Percentiles rank a stretch among this genome's conserved stretches.
These are phyloP conservation scores for Parietaria judaica DNA, from an alignment of 306 rosid species.

Conservation along the genomic window DNA sequence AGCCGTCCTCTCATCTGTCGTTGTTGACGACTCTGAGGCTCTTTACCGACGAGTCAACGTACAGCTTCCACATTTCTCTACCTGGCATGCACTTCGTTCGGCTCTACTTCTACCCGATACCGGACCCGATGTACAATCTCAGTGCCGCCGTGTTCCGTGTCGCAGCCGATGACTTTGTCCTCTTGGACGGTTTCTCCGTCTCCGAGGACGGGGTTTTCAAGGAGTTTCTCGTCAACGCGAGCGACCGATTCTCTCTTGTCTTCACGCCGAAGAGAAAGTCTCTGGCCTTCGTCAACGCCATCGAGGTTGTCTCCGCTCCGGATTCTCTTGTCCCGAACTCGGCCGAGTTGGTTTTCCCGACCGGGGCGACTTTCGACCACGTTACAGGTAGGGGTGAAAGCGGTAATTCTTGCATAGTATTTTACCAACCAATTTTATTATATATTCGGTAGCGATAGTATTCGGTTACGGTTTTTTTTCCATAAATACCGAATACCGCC, in stretches of 20 bases:
- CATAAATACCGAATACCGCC: too few relatives aligned
- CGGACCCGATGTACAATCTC: constrained; percentile 40
- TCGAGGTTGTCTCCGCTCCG: constrained; percentile 80
- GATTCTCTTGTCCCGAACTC: constrained; percentile 37
- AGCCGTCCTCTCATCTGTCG: constrained; percentile 34
- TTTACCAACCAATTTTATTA: too few relatives aligned
- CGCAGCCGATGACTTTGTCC: constrained; percentile 38
- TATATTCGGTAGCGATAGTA: too few relatives aligned
- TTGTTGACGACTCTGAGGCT: constrained; percentile 43
- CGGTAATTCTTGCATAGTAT: too few relatives aligned
- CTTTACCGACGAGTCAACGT: constrained; percentile 45
- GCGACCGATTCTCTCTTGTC: constrained; percentile 40
- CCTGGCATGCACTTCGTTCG: constrained; percentile 63
- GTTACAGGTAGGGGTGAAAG: constrained; percentile 3
- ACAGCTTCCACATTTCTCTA: constrained; percentile 48
- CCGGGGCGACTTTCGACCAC: constrained; percentile 29
- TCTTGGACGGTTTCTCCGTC: constrained; percentile 49
- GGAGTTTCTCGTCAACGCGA: constrained; percentile 51
- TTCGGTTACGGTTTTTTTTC: too few relatives aligned
- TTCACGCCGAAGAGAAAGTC: constrained; percentile 57
- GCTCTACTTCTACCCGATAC: constrained; percentile 67
- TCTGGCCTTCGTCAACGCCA: constrained; percentile 61
- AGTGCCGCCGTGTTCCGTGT: constrained; percentile 45
- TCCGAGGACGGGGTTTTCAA: constrained; percentile 32
- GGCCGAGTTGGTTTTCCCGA: constrained; percentile 35